Evolutionary conservation across 768 basidiomycete species (phyloP).

Genomic region (Candolleomyces efflorescens): DNA sequence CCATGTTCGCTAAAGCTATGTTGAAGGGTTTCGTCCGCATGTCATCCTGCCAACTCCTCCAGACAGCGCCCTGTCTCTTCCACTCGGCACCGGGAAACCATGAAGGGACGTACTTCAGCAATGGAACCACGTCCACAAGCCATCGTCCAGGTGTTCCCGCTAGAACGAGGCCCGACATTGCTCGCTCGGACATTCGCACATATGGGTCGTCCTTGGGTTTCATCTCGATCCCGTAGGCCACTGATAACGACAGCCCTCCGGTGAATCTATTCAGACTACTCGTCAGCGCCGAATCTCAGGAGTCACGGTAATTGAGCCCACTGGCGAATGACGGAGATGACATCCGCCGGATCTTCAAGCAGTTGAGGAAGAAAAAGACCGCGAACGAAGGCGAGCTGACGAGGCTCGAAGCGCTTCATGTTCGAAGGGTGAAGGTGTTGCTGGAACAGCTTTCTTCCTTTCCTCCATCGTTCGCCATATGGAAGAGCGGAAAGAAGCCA

Average conservation of each 20-base stretch:
- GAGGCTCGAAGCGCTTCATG: slow-evolving; percentile 3
- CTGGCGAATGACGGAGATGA: slow-evolving; percentile 6
- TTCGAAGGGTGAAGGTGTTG: neutral
- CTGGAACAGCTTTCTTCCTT: slow-evolving; percentile 1
- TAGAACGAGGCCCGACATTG: slow-evolving; percentile 17
- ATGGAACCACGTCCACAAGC: slow-evolving; percentile 36
- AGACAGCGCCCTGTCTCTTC: slow-evolving; percentile 49
- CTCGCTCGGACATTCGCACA: slow-evolving; percentile 34
- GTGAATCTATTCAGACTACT: slow-evolving; percentile 26
- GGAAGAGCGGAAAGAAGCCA: slow-evolving; percentile 3
- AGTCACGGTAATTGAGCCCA: neutral
- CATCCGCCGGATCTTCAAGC: neutral
- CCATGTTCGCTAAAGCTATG: slow-evolving; percentile 52
- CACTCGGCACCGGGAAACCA: slow-evolving; percentile 57
- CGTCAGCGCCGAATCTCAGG: too few relatives aligned
- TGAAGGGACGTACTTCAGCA: slow-evolving; percentile 15
- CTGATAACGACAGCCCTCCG: slow-evolving; percentile 31
- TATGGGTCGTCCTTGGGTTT: slow-evolving; percentile 35
- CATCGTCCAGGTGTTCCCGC: slow-evolving; percentile 24
- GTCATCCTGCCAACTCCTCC: slow-evolving; percentile 61
- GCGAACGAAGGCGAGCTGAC: neutral
- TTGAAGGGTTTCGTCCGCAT: slow-evolving; percentile 63
- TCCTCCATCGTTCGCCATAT: slow-evolving; percentile 7
- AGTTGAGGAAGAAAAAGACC: slow-evolving; percentile 6
- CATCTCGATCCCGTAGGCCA: slow-evolving; percentile 41